Evolutionary conservation across 2,329 filamentous ascomycete species (phyloP).

Genomic region (Phyllosticta capitalensis): DNA sequence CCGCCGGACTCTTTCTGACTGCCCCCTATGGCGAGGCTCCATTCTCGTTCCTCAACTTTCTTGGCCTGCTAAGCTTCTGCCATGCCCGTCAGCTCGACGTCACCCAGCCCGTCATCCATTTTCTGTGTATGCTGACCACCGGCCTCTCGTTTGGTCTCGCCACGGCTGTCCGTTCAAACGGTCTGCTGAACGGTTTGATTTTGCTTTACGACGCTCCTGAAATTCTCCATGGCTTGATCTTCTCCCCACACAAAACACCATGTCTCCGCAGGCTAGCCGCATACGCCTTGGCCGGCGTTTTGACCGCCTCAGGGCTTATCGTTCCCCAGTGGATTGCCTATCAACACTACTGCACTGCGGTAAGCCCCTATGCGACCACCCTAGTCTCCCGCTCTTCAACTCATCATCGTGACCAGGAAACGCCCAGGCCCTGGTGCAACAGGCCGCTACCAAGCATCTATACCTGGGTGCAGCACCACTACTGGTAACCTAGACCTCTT

Average conservation of each 20-base stretch:
- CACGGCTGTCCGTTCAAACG: slow-evolving; percentile 73
- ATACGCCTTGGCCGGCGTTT: slow-evolving; percentile 52
- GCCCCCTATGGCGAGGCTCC: slow-evolving; percentile 75
- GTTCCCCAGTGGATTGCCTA: slow-evolving; percentile 71
- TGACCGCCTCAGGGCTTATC: slow-evolving; percentile 57
- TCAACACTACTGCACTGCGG: slow-evolving; percentile 43
- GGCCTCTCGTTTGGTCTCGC: slow-evolving; percentile 64
- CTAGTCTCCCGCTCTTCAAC: neutral
- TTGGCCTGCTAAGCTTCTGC: slow-evolving; percentile 62
- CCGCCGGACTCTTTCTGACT: slow-evolving; percentile 81
- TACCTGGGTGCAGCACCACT: slow-evolving; percentile 75
- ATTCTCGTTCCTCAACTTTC: slow-evolving; percentile 69
- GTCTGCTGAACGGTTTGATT: slow-evolving; percentile 68
- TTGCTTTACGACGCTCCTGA: slow-evolving; percentile 47
- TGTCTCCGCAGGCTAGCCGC: neutral
- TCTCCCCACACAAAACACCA: neutral
- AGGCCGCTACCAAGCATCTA: slow-evolving; percentile 76
- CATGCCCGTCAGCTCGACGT: slow-evolving; percentile 23
- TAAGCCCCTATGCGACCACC: neutral
- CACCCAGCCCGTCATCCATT: slow-evolving; percentile 18
- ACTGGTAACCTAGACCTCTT: slow-evolving; percentile 58
- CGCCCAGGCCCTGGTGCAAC: slow-evolving; percentile 61
- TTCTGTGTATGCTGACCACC: slow-evolving; percentile 46
- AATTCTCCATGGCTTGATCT: neutral
- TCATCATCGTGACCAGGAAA: slow-evolving; percentile 9